Evolutionary conservation across 148 eudicot species (phyloP), one percentile per base, ranked within the genome.

Genomic region (Silene latifolia): DNA sequence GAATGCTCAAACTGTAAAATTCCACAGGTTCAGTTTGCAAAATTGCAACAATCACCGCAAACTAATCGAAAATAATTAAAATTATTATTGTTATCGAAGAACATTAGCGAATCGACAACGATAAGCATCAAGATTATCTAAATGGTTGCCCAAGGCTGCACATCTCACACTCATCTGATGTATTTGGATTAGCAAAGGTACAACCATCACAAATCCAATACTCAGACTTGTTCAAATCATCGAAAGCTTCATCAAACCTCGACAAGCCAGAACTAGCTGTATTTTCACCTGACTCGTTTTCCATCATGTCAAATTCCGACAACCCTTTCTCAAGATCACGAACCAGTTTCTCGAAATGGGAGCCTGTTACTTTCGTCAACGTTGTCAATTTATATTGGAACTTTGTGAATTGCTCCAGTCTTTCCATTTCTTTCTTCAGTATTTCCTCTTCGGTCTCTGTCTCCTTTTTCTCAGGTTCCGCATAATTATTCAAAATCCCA

Each of bases 241-340:
- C 42, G 4, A 5, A 3, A 8, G 15, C 42, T 9, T 8, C 20
- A 39, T 3, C 19, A 7, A 2, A 0, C 14, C 5, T 32, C 35
- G 35, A 32, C 29, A 1, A 1, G 2, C 3, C 20, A 3, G 39
- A 35, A 4, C 39, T 35, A 35, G 3, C 58, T 4, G 20, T 9
- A 4, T 25, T 17, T 17, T 11, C 19, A 3, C 8, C 2, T 10
- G 27, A 12, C 13, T 4, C 8, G 0, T 19, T 25, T 39, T 9
- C 71, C 5, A 20, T n/a, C 0, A 15, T 1, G 3, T 47, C 59
- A 21, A 47, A 13, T 56, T 87, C 91, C 0, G 87, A 68, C 42
- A 87, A 79, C 59, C 93, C 93, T 58, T 91, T 87, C 79, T 87
- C 91, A 73, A 91, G 78, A 72, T 86, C 89, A 75, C 85, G 76